Percentiles rank a stretch among this genome's conserved stretches.
phyloP scores from a whole-genome alignment of 495 filamentous ascomycete species.

The Aspergillus asperescens region DNA sequence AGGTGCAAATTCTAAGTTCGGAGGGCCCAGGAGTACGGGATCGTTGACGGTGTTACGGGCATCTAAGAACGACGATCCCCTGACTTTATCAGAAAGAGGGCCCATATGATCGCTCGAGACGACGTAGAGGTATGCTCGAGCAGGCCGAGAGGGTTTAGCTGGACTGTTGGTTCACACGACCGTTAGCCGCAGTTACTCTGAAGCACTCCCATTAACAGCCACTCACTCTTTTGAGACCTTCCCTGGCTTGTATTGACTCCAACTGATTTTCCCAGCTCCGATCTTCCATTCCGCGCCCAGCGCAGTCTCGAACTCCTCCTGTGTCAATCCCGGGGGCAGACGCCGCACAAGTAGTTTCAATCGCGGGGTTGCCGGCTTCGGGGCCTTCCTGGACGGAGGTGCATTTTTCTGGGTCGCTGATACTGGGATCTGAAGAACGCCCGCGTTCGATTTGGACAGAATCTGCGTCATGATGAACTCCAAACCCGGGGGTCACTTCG shows the following conservation, averaged over 20 bases:
- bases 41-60: constrained; percentile 65
- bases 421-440: constrained; percentile 56
- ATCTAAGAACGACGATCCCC: constrained; percentile 62
- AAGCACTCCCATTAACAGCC: not conserved
- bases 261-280: constrained; percentile 76
- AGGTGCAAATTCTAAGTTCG: constrained; percentile 72
- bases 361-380: constrained; percentile 57
- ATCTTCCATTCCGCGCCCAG: constrained; percentile 81
- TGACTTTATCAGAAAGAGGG: constrained; percentile 61
- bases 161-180: constrained; percentile 45
- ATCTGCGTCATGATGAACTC: constrained; percentile 28
- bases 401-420: constrained; percentile 54
- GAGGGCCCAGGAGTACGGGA: constrained; percentile 63
- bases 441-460: constrained; percentile 42
- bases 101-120: constrained; percentile 53
- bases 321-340: constrained; percentile 79
- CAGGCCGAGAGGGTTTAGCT: constrained; percentile 69
- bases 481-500: not conserved
- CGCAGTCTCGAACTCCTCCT: constrained; percentile 65
- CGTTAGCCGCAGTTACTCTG: not conserved
- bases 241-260: constrained; percentile 69
- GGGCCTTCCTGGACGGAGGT: constrained; percentile 39
- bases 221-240: constrained; percentile 84
- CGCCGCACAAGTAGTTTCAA: constrained; percentile 83
- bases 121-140: constrained; percentile 74